Conservation (phyloP, 2,329 filamentous ascomycete genomes). For the Botrytis medusae region DNA sequence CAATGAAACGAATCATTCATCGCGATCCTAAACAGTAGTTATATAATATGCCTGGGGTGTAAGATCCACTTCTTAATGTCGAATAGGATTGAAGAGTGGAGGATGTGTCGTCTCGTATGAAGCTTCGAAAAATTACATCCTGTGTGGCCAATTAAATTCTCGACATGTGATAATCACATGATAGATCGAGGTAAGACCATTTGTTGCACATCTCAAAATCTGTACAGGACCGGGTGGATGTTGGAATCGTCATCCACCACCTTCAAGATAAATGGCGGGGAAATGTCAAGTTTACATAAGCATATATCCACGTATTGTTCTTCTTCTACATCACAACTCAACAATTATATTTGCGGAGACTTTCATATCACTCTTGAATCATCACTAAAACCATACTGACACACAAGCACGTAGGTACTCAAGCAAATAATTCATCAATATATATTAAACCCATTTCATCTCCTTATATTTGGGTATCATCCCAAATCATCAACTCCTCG, state of each 20-base stretch:
- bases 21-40: too few species aligned
- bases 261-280: neutral
- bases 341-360: neutral
- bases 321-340: neutral
- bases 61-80: too few species aligned
- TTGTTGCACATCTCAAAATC: neutral
- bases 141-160: too few species aligned
- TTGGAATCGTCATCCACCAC: too few species aligned
- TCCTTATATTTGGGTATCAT: neutral
- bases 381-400: neutral
- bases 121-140: too few species aligned
- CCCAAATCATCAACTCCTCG: neutral
- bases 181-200: rapidly evolving
- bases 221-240: too few species aligned
- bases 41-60: too few species aligned
- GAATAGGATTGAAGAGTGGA: too few species aligned
- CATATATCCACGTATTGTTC: neutral
- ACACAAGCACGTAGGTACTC: neutral
- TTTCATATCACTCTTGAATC: neutral
- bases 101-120: too few species aligned
- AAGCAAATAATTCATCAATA: neutral
- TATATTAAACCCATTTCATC: neutral
- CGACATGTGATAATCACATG: too few species aligned
- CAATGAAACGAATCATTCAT: too few species aligned
- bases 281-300: neutral